phyloP scores from a whole-genome alignment of 2,329 filamentous ascomycete genomes.

The Aureobasidium sp. region DNA sequence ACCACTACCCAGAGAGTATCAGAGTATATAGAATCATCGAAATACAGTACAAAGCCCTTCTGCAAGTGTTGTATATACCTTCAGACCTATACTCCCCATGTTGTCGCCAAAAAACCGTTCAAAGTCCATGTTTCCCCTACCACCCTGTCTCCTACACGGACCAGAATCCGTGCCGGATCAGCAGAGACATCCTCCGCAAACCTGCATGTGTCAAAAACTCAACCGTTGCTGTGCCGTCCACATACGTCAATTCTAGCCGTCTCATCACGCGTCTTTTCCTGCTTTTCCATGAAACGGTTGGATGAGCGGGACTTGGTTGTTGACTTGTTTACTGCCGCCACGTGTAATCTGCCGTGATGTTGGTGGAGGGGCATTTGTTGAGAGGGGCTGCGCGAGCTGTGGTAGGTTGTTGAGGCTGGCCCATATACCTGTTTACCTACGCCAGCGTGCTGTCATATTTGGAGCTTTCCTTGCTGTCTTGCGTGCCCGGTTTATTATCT shows the following conservation, averaged over 20 bases:
- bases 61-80: neutral
- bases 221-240: neutral
- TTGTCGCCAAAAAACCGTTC: neutral
- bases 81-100: neutral
- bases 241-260: neutral
- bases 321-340: neutral
- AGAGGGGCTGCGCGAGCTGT: neutral
- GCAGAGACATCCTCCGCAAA: neutral
- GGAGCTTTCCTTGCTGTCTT: neutral
- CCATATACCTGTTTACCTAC: neutral
- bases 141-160: neutral
- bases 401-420: neutral
- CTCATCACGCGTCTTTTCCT: neutral
- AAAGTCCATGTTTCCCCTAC: neutral
- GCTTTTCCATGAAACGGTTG: neutral
- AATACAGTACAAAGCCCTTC: neutral
- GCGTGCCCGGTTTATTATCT: neutral
- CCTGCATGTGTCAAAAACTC: neutral
- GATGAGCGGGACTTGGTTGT: neutral
- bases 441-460: neutral
- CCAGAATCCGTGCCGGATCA: neutral
- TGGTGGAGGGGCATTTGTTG: neutral
- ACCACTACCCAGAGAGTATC: neutral
- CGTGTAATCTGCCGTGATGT: neutral
- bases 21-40: neutral